Evolutionary conservation across 768 basidiomycete genomes (phyloP), one percentile per base, ranked within the genome.

Genomic region (Amanita exitialis): DNA sequence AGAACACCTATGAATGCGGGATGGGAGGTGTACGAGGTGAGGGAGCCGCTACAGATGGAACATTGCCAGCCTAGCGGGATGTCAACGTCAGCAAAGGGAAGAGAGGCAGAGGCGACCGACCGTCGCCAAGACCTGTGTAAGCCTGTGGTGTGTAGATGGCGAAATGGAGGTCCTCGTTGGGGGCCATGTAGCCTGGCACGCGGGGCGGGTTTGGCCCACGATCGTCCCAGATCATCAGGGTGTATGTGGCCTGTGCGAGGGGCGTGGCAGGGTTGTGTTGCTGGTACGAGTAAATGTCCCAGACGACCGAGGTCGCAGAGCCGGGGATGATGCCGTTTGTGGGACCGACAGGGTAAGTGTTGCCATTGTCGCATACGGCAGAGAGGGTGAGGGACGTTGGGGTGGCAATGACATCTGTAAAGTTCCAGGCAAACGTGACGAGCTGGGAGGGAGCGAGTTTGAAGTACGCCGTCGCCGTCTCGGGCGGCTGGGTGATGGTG

Each of bases 351-450:
- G 89, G 79, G 63, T 91, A 97, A 1, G 90, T 93, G 66, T 88
- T 89, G 2, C 88, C 88, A 61, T 94, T 93, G 12, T 82, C 81
- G 65, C 87, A 86, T 39, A 83, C 74, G 25, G 92, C 92, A 35
- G 80, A 79, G 54, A 95, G 74, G 12, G 92, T 94, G 53, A 95
- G 76, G 57, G 73, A 73, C 3, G 80, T 78, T 0, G 92, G 92
- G 0, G 77, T 82, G 37, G 72, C 77, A 56, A 85, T 68, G 37
- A 97, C 70, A 52, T 74, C 73, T 13, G 89, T 90, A 59, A 91
- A 77, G 66, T 90, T 91, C 94, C 92, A 96, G 9, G 76, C 93
- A 64, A 96, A 90, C 18, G 91, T 95, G 61, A 96, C 80, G 53
- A 72, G 68, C 56, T 89, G 76, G 45, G 71, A 72, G 1, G 70